Base-by-base conservation (phyloP, 1,284 basidiomycete species). In the Naganishia sp. region DNA sequence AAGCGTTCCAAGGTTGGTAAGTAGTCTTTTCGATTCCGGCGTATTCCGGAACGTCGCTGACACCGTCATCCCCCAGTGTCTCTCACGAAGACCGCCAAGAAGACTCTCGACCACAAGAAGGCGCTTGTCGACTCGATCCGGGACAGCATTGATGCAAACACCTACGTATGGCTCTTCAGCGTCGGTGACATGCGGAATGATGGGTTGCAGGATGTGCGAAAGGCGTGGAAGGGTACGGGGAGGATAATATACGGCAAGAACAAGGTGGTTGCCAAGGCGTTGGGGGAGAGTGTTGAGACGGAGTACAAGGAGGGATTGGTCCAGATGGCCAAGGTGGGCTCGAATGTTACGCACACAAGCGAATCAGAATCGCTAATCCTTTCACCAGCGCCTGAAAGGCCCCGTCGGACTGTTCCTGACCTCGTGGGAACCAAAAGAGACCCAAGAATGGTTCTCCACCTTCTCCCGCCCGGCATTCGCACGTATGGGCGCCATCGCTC, bases 151-250 rank as follows among this genome's bases (percentile, higher is more conserved):
- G 92, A 94, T 73, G 89, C 92, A 82, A 96, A 90, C 87, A 86
- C 88, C 71, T 96, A 95, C 79, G 89, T 92, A 79, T 99, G 94
- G 92, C 79, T 98, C 39, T 96, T 99, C 77, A 88, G 89, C 72
- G 90, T 97, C 31, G 93, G 93, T 47, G 88, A 92, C 75, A 95
- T 97, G 92, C 86, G 95, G 67, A 98, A 95, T 81, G 84, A 92
- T 46, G 90, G 94, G 80, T 82, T 99, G 51, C 94, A 98, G 83
- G 94, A 92, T 69, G 91, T 98, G 51, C 85, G 95, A 71, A 87
- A 87, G 69, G 84, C 92, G 72, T 99, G 95, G 95, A 92, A 92
- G 83, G 91, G 90, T 68, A 87, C 90, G 70, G 90, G 89, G 51
- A 86, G 94, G 72, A 88, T 99, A 82, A 95, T 95, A 79, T 92